Evolutionary conservation across 371 early-diverging fungal species (phyloP).

Genomic region (Blakeslea trispora): DNA sequence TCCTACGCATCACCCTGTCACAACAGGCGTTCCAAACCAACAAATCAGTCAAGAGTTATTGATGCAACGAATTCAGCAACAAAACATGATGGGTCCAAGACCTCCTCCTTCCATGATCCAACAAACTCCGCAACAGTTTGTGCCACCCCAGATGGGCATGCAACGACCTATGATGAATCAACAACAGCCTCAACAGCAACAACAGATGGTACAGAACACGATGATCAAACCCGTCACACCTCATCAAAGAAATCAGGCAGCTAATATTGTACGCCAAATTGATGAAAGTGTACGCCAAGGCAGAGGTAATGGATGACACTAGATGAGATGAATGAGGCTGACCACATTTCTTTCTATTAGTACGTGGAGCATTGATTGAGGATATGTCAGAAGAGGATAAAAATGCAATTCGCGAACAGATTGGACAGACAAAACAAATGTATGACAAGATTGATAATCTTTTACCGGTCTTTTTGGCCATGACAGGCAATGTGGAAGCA

Average conservation of each 20-base stretch:
- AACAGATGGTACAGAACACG: no score
- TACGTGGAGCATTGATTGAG: constrained; percentile 28
- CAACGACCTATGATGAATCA: constrained; percentile 12
- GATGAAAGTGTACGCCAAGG: constrained; percentile 45
- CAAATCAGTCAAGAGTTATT: constrained; percentile 24
- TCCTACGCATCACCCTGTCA: no score
- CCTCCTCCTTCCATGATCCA: constrained; percentile 31
- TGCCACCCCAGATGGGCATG: constrained; percentile 11
- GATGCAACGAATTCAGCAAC: constrained; percentile 28
- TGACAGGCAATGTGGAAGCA: constrained; percentile 45
- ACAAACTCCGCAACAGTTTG: constrained; percentile 9
- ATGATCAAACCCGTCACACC: constrained; percentile 14
- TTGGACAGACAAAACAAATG: constrained; percentile 44
- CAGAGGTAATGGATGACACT: constrained; percentile 35
- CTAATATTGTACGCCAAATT: constrained; percentile 46
- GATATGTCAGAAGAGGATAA: constrained; percentile 50
- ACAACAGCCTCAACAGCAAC: constrained; percentile 16
- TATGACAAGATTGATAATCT: constrained; percentile 41
- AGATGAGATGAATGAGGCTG: neutral
- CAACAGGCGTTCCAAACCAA: neutral
- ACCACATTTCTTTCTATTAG: constrained; percentile 15
- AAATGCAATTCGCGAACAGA: constrained; percentile 42
- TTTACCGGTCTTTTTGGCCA: constrained; percentile 47
- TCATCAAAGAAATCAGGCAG: constrained; percentile 32
- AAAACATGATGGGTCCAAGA: constrained; percentile 19